Evolutionary conservation across 345 rosid genomes (phyloP).

Genomic region (Arabidopsis arenosa): DNA sequence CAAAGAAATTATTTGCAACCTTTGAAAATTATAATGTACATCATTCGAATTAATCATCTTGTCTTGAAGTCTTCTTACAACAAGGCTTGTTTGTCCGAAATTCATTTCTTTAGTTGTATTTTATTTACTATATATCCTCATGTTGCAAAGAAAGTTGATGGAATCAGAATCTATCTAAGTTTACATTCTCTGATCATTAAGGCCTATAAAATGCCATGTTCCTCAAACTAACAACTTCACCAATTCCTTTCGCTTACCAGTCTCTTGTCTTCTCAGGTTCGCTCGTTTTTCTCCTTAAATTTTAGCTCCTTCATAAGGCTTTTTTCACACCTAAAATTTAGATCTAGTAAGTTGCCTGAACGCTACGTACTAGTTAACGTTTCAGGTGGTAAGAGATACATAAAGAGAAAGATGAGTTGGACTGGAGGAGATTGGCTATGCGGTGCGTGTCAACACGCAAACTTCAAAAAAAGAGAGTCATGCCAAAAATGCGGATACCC

Average conservation of each 20-base stretch:
- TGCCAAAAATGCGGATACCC: constrained; percentile 83
- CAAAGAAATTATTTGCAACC: neutral
- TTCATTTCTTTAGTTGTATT: constrained; percentile 3
- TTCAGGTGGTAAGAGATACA: constrained; percentile 25
- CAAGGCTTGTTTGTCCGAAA: neutral
- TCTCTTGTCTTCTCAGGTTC: constrained; percentile 35
- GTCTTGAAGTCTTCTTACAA: neutral
- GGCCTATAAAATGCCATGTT: constrained; percentile 42
- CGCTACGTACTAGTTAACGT: constrained; percentile 3
- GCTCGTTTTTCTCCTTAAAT: neutral
- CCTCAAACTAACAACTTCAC: constrained; percentile 42
- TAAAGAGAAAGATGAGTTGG: constrained; percentile 63
- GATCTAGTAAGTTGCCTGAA: constrained; percentile 23
- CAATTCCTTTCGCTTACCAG: constrained; percentile 28
- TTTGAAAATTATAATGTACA: neutral
- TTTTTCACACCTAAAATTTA: neutral
- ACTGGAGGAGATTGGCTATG: constrained; percentile 91
- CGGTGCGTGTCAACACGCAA: constrained; percentile 72
- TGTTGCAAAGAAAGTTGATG: constrained; percentile 38
- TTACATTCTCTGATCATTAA: constrained; percentile 29
- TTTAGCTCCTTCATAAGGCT: neutral
- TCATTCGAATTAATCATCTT: neutral
- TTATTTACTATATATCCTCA: constrained; percentile 32
- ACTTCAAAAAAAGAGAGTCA: constrained; percentile 74
- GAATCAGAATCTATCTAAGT: constrained; percentile 44